Conservation (phyloP, 345 rosid genomes). For the Viola odorata region DNA sequence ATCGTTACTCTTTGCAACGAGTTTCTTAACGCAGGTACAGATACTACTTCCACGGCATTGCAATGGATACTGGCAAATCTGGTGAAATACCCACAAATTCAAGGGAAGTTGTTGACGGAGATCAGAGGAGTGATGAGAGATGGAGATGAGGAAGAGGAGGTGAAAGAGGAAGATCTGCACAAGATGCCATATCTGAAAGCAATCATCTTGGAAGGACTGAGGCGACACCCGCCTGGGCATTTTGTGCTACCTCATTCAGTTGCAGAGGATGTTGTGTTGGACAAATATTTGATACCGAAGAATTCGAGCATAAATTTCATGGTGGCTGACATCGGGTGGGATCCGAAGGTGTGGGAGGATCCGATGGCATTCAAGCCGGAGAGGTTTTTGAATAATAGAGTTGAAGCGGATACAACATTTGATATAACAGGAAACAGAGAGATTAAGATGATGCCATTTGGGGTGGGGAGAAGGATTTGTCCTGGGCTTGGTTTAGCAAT, state of each 20-base stretch:
- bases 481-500: not conserved
- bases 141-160: not conserved
- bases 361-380: conserved; percentile 21
- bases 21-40: conserved; percentile 5
- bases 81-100: conserved; percentile 17
- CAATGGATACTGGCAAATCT: conserved; percentile 17
- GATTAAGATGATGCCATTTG: conserved; percentile 26
- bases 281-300: conserved; percentile 15
- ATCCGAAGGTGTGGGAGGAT: conserved; percentile 21
- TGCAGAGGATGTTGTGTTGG: conserved; percentile 5
- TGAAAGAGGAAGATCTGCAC: conserved; percentile 9
- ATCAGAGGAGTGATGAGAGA: conserved; percentile 10
- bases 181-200: conserved; percentile 12
- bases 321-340: conserved; percentile 22
- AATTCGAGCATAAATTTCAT: conserved; percentile 16
- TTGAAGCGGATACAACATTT: not conserved
- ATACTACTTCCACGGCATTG: conserved; percentile 8
- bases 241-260: not conserved
- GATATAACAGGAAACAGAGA: conserved; percentile 8
- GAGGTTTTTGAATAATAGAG: conserved; percentile 5
- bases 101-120: conserved; percentile 9
- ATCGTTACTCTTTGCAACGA: conserved; percentile 11
- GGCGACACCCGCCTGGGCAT: conserved; percentile 11
- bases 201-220: conserved; percentile 9
- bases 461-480: conserved; percentile 10